These are phyloP conservation scores for Cyberlindnera mississippiensis DNA, from an alignment of 805 yeast genomes.

Conservation along the genomic window DNA sequence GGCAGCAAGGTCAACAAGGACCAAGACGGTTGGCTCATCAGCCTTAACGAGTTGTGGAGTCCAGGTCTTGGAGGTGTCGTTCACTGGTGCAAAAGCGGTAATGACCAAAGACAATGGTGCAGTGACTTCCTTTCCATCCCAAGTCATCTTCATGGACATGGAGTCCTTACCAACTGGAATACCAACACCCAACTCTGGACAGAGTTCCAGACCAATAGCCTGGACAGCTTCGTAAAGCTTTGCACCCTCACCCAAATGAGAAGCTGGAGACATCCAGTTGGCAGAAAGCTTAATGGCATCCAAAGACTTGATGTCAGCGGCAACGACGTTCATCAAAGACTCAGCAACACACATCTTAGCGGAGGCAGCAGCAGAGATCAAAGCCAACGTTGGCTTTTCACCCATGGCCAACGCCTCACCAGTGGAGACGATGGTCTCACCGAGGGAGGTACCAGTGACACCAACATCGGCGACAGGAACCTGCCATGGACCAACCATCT, in stretches of 20 bases:
- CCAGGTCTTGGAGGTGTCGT: constrained; percentile 87
- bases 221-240: constrained; percentile 95
- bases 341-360: constrained; percentile 97
- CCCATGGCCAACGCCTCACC: constrained; percentile 99
- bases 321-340: constrained; percentile 79
- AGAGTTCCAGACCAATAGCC: constrained; percentile 90
- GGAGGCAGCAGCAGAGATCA: constrained; percentile 83
- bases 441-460: constrained; percentile 88
- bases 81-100: constrained; percentile 89
- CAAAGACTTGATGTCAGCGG: constrained; percentile 80
- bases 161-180: constrained; percentile 99
- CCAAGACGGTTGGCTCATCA: constrained; percentile 55
- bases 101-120: constrained; percentile 91
- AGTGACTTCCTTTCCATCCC: constrained; percentile 89
- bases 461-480: constrained; percentile 98
- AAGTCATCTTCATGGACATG: constrained; percentile 98
- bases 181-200: constrained; percentile 87
- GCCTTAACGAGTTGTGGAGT: constrained; percentile 71
- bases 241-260: constrained; percentile 92
- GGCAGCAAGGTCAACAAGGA: constrained; percentile 74
- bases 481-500: constrained; percentile 99
- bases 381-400: constrained; percentile 87
- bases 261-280: constrained; percentile 98
- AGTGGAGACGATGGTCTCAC: constrained; percentile 62
- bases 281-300: constrained; percentile 85